Evolutionary conservation across 768 basidiomycete species (phyloP), one percentile per base, ranked within the genome.

Genomic region (Tephrocybe sp.): DNA sequence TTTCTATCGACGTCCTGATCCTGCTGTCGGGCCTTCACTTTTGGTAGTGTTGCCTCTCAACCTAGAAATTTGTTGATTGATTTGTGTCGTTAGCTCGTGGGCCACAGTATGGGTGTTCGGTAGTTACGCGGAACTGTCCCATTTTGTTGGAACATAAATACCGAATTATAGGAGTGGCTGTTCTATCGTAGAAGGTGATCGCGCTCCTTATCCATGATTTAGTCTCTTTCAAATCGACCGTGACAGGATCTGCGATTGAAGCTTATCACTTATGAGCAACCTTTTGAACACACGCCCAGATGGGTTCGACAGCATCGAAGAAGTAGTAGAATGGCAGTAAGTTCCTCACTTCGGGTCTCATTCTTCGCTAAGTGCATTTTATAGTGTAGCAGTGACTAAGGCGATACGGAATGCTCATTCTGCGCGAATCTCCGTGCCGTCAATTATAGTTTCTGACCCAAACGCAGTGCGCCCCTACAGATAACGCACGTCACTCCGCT

Each of bases 31-130:
- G n/a, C n/a, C n/a, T n/a, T n/a, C n/a, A n/a, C n/a, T n/a, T n/a
- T n/a, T n/a, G n/a, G n/a, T n/a, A n/a, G n/a, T n/a, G n/a, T n/a
- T n/a, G n/a, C n/a, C n/a, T n/a, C n/a, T n/a, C n/a, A n/a, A n/a
- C n/a, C n/a, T n/a, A n/a, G n/a, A n/a, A n/a, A n/a, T n/a, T n/a
- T n/a, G n/a, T n/a, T n/a, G n/a, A n/a, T n/a, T n/a, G n/a, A n/a
- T n/a, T n/a, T n/a, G n/a, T n/a, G n/a, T n/a, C n/a, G n/a, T 51
- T 26, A 92, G 88, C 78, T 97, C 6, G 78, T 97, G 8, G 97
- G 97, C 0, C 97, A 99, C 63, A 95, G 92, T 51, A 96, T 99
- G 88, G 97, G 97, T 12, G 95, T 21, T 86, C 94, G 0, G 94
- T 97, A 3, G 79, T 91, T 18, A 82, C 88, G 7, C 80, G 84